These are phyloP conservation scores for Gracilaria vermiculophylla DNA, from an alignment of 23 red algal genomes.

Conservation along the genomic window DNA sequence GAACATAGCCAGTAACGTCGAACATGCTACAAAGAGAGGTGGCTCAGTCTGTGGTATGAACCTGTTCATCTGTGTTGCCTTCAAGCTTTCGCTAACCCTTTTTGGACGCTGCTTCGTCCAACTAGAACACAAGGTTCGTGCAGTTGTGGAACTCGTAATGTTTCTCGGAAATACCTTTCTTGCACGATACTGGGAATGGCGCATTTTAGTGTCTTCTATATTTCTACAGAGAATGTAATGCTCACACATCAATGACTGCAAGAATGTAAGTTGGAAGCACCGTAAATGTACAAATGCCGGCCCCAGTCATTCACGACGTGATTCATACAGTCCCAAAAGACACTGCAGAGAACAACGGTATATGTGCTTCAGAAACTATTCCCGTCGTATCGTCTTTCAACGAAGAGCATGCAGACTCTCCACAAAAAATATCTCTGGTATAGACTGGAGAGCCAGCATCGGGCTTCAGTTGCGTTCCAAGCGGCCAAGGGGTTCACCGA, in stretches of 20 bases:
- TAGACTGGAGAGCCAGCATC: not conserved
- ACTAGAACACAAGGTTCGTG: not conserved
- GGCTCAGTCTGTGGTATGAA: not conserved
- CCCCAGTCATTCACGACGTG: not conserved
- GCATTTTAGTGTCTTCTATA: not conserved
- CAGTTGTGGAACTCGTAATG: not conserved
- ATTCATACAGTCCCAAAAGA: not conserved
- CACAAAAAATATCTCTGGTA: not conserved
- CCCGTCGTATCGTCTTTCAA: not conserved
- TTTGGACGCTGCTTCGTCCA: not conserved
- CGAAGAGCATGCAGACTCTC: not conserved
- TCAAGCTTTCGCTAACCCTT: not conserved
- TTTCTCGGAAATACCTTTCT: not conserved
- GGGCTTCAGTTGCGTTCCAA: not conserved
- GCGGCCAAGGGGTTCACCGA: not conserved
- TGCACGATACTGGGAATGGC: not conserved
- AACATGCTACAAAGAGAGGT: slow-evolving; percentile 1
- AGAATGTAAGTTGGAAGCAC: not conserved
- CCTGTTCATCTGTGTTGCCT: not conserved
- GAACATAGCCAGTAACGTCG: slow-evolving; percentile 3
- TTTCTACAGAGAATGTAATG: not conserved
- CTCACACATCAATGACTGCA: not conserved
- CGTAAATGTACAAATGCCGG: not conserved
- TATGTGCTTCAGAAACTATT: not conserved
- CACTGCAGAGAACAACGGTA: not conserved